Evolutionary conservation across 208 protist genomes (phyloP).

Genomic region (Crithidia sp.): DNA sequence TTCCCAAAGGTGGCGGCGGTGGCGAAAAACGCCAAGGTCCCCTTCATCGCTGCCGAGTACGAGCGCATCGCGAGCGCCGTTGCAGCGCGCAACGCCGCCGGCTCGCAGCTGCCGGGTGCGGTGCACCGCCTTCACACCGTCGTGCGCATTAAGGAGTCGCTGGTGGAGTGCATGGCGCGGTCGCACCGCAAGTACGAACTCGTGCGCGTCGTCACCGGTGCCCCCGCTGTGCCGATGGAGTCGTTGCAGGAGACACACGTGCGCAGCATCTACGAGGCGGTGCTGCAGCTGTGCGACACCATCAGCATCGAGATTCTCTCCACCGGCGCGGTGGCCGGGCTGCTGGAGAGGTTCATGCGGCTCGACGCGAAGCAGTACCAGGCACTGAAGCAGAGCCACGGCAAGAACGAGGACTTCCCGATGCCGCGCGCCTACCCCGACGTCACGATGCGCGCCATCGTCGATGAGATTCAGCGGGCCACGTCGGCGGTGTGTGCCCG

Average conservation of each 20-base stretch:
- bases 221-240: constrained; percentile 27
- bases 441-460: constrained; percentile 31
- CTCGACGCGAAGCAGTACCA: constrained; percentile 40
- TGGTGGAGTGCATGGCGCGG: constrained; percentile 7
- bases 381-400: constrained; percentile 19
- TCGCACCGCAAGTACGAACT: constrained; percentile 33
- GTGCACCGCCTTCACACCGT: constrained; percentile 35
- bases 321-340: constrained; percentile 4
- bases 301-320: constrained; percentile 30
- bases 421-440: constrained; percentile 29
- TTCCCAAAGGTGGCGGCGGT: constrained; percentile 3
- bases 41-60: constrained; percentile 21
- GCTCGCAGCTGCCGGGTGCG: constrained; percentile 13
- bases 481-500: constrained; percentile 6
- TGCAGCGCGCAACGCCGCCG: constrained; percentile 6
- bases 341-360: constrained; percentile 22
- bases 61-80: constrained; percentile 13
- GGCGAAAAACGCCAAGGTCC: not conserved
- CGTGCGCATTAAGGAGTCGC: constrained; percentile 15
- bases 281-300: constrained; percentile 38
- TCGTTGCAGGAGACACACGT: constrained; percentile 6
- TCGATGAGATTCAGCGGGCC: constrained; percentile 15
- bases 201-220: constrained; percentile 49
- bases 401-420: constrained; percentile 11
- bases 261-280: constrained; percentile 13